Conservation (phyloP, 2,329 filamentous ascomycete genomes). For the Sodiomyces alkalinus region DNA sequence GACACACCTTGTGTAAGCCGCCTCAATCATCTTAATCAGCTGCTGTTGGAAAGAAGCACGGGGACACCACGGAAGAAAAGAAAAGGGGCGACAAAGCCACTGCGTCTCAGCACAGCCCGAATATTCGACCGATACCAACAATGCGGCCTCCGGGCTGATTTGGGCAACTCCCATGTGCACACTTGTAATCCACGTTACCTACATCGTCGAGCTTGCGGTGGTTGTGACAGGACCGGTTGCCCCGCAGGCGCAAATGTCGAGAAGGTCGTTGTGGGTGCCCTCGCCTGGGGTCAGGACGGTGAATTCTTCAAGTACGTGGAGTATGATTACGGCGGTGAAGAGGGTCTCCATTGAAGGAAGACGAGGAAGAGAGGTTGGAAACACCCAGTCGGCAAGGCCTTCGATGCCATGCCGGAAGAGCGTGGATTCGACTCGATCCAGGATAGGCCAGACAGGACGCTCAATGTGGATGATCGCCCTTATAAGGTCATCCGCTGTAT, state of each 20-base stretch:
- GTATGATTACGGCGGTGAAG: constrained; percentile 39
- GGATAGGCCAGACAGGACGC: constrained; percentile 13
- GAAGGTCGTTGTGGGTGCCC: constrained; percentile 29
- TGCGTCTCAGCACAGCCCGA: no score
- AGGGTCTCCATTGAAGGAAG: constrained; percentile 31
- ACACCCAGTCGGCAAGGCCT: constrained; percentile 17
- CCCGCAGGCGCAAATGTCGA: constrained; percentile 31
- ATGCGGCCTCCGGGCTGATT: no score
- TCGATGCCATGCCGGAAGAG: constrained; percentile 21
- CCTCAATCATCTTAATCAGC: no score
- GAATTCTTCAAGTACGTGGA: constrained; percentile 42
- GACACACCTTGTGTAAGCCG: no score
- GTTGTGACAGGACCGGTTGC: no score
- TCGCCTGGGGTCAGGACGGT: constrained; percentile 22
- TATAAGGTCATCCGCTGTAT: not conserved
- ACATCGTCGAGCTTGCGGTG: no score
- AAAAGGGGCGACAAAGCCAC: no score
- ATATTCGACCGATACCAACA: no score
- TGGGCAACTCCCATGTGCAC: no score
- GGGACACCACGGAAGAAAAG: no score
- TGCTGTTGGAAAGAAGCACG: no score
- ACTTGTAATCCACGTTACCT: no score
- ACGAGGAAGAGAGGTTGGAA: not conserved
- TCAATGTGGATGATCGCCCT: constrained; percentile 8
- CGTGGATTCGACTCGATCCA: constrained; percentile 15